Conservation (phyloP, 352 stramenopile species). For the Globisporangium perplexum region DNA sequence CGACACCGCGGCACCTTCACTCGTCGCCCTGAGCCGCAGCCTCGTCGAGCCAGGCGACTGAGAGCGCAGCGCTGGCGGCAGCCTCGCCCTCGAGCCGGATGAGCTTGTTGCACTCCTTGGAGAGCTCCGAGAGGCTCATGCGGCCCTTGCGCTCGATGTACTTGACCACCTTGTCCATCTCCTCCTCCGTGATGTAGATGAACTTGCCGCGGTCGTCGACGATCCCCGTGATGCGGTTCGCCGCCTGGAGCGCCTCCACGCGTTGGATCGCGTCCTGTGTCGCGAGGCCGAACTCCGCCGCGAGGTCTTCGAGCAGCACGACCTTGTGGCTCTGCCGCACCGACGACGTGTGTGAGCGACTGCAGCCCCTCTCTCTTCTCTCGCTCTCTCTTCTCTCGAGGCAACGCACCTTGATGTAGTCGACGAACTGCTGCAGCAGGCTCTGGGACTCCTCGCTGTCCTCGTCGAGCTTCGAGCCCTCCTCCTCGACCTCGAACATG, state of each 20-base stretch:
- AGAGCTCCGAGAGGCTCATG: slow-evolving; percentile 52
- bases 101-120: slow-evolving; percentile 77
- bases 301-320: slow-evolving; percentile 68
- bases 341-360: not conserved
- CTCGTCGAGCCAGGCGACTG: slow-evolving; percentile 33
- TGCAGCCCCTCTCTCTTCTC: too few species aligned
- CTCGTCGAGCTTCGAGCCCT: slow-evolving; percentile 42
- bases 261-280: slow-evolving; percentile 67
- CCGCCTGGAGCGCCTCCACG: slow-evolving; percentile 43
- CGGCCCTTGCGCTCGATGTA: slow-evolving; percentile 66
- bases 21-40: slow-evolving; percentile 9
- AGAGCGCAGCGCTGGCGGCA: slow-evolving; percentile 9
- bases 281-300: slow-evolving; percentile 51
- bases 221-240: slow-evolving; percentile 61
- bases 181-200: slow-evolving; percentile 74
- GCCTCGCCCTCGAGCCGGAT: slow-evolving; percentile 53
- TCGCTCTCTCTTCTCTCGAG: too few species aligned
- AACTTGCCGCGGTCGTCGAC: slow-evolving; percentile 80
- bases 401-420: slow-evolving; percentile 55
- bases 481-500: slow-evolving; percentile 67
- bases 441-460: slow-evolving; percentile 57
- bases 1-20: slow-evolving; percentile 1
- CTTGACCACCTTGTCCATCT: slow-evolving; percentile 70
- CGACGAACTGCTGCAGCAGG: slow-evolving; percentile 65
- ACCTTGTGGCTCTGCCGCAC: slow-evolving; percentile 50